Base-by-base conservation (phyloP, 495 filamentous ascomycete species). In the Cudoniella acicularis region DNA sequence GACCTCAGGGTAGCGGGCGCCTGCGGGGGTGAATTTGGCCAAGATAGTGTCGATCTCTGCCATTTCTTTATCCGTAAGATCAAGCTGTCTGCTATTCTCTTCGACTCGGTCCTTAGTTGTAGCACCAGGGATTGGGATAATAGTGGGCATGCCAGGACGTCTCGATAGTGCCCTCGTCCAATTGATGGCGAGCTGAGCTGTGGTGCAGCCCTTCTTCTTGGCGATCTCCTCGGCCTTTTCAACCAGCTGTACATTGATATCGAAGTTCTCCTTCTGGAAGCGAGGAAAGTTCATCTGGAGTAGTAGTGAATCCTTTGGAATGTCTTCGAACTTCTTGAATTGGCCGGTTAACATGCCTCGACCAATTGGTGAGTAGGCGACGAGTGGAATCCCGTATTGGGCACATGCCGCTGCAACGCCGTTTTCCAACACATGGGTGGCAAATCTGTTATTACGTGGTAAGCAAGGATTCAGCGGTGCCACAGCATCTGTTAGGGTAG, bases 111-210 rank as follows among this genome's bases (percentile, higher is more conserved):
- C 69, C 1, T 71, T 73, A 24, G 75, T 84, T 6, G 85, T 81
- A 13, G 90, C 89, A 20, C 55, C 46, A 1, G 90, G 91, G 61
- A 96, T 93, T 3, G 91, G 91, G 56, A 94, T 85, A 62, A 92
- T 86, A 2, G 75, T 78, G 16, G 83, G 82, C 69, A 84, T 75
- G 18, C 83, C 88, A 30, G 81, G 75, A 60, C 78, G 46, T 10
- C n/a, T 3, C n/a, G n/a, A n/a, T n/a, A n/a, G n/a, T n/a, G n/a
- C n/a, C 26, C 16, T 58, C 16, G 58, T 17, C 91, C 92, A 96
- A 22, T 74, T 81, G 54, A 96, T 72, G 9, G 89, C 91, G 26
- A 95, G 72, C 74, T 96, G 91, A 2, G 82, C 81, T 0, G 84
- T 75, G 4, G 85, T 89, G 60, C 80, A 79, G 0, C 73, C 76